Evolutionary conservation across 768 basidiomycete genomes (phyloP).

Genomic region (Rickenella mellea): DNA sequence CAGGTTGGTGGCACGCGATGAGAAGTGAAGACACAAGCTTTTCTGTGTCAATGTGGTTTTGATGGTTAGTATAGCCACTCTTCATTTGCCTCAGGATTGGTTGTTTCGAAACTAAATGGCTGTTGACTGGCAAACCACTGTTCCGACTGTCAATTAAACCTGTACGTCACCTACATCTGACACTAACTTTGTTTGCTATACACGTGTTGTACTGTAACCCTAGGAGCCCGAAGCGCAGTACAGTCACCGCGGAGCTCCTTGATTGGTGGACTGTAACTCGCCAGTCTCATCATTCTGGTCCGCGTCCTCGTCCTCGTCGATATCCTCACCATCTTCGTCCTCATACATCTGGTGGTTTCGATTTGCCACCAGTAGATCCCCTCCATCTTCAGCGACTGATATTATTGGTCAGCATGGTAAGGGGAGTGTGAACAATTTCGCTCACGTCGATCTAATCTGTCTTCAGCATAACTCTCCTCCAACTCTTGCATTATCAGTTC

Average conservation of each 20-base stretch:
- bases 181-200: too few relatives aligned
- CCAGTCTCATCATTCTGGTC: background rate
- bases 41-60: conserved; percentile 92
- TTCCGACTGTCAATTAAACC: too few relatives aligned
- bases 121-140: too few relatives aligned
- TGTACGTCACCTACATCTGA: too few relatives aligned
- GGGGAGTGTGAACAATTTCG: too few relatives aligned
- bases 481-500: conserved; percentile 62
- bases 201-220: too few relatives aligned
- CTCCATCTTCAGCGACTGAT: conserved; percentile 24
- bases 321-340: conserved; percentile 12
- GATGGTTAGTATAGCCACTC: conserved; percentile 11
- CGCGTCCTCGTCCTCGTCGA: too few relatives aligned
- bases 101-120: too few relatives aligned
- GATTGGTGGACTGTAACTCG: background rate
- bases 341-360: conserved; percentile 42
- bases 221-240: too few relatives aligned
- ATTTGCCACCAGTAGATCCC: conserved; percentile 60
- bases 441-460: conserved; percentile 33
- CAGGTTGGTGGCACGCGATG: conserved; percentile 94
- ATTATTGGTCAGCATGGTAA: conserved; percentile 1
- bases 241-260: too few relatives aligned
- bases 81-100: too few relatives aligned
- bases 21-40: conserved; percentile 73
- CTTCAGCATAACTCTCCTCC: conserved; percentile 49